Conservation (phyloP, 192 early-diverging fungal species). For the Backusella tuberculispora region DNA sequence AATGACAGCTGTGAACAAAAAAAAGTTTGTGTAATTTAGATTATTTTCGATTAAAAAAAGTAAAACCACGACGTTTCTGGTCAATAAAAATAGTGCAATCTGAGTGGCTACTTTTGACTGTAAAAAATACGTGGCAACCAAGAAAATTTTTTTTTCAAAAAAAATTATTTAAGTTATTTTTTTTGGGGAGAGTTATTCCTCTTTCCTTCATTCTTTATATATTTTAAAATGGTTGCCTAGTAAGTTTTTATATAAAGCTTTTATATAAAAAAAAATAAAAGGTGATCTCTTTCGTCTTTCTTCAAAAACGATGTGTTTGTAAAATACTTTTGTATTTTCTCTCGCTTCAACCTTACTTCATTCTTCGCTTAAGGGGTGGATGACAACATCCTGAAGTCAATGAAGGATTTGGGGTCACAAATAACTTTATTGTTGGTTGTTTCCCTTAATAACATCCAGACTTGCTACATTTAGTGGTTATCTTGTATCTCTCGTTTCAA, state of each 20-base stretch:
- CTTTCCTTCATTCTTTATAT: background rate
- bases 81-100: background rate
- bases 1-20: too few relatives aligned
- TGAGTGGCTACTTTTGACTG: conserved; percentile 1
- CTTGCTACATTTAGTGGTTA: background rate
- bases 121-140: conserved; percentile 4
- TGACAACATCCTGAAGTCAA: conserved; percentile 16
- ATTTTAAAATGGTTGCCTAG: background rate
- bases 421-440: background rate
- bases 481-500: conserved; percentile 2
- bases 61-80: background rate
- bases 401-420: background rate
- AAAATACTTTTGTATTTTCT: background rate
- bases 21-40: too few relatives aligned
- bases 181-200: background rate
- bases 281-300: background rate
- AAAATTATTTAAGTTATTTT: background rate
- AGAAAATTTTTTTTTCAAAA: background rate
- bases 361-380: conserved; percentile 2
- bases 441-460: background rate
- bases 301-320: background rate
- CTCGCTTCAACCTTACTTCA: background rate
- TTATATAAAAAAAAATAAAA: conserved; percentile 1
- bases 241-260: background rate
- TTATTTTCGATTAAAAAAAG: too few relatives aligned